Evolutionary conservation across 352 stramenopile species (phyloP).

Genomic region (Globisporangium perplexum): DNA sequence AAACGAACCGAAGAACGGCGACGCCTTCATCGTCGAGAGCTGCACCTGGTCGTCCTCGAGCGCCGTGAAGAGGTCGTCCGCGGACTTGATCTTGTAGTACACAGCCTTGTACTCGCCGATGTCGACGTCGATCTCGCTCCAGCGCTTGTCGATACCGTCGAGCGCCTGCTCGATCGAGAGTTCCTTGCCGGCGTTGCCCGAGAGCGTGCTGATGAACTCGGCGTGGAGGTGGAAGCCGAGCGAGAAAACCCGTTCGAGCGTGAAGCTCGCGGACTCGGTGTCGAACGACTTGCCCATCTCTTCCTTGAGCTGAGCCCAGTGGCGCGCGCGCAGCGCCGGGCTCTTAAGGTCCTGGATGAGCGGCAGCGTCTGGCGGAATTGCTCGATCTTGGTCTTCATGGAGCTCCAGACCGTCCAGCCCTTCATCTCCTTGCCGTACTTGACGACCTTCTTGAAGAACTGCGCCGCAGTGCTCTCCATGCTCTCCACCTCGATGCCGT

Average conservation of each 20-base stretch:
- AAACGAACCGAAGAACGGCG: slow-evolving; percentile 91
- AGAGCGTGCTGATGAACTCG: slow-evolving; percentile 90
- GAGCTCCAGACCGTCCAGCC: slow-evolving; percentile 88
- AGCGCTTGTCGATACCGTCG: slow-evolving; percentile 85
- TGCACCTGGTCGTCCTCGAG: slow-evolving; percentile 91
- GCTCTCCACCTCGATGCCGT: slow-evolving; percentile 88
- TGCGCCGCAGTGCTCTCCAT: slow-evolving; percentile 88
- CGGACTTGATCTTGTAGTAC: slow-evolving; percentile 91
- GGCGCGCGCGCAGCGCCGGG: slow-evolving; percentile 76
- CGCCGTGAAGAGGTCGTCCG: slow-evolving; percentile 89
- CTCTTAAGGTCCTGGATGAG: slow-evolving; percentile 93
- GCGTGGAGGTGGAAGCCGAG: slow-evolving; percentile 85
- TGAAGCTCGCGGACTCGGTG: slow-evolving; percentile 68
- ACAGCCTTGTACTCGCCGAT: slow-evolving; percentile 90
- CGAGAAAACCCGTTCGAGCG: slow-evolving; percentile 82
- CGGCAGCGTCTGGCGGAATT: slow-evolving; percentile 89
- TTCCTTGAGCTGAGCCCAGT: slow-evolving; percentile 88
- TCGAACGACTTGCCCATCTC: slow-evolving; percentile 86
- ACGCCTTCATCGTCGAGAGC: slow-evolving; percentile 92
- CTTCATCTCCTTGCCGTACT: slow-evolving; percentile 93
- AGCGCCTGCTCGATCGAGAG: slow-evolving; percentile 90
- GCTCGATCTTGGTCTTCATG: slow-evolving; percentile 93
- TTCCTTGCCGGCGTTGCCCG: slow-evolving; percentile 89
- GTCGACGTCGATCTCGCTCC: slow-evolving; percentile 84
- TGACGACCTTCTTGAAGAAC: slow-evolving; percentile 92